A percentile compares a stretch with the other conserved stretches of the same genome.
Evolutionary conservation across 139 green algal species (phyloP).

Genomic region (Coccomyxa sp.): DNA sequence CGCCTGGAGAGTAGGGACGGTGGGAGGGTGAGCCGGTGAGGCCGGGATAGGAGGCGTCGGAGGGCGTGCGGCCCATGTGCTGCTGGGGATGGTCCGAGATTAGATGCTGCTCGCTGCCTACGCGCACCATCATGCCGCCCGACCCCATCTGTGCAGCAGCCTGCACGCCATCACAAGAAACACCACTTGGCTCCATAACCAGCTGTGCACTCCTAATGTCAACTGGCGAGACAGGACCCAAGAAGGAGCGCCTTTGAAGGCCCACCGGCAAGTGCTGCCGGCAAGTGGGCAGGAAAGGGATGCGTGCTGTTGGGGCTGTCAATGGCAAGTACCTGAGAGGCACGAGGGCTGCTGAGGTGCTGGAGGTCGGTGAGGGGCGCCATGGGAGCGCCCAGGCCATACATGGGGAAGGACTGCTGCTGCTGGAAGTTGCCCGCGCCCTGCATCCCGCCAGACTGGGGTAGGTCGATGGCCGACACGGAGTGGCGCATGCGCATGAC

Average conservation of each 20-base stretch:
- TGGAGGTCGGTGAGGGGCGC: conserved; percentile 7
- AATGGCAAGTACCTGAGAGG: background rate
- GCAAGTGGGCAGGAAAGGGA: background rate
- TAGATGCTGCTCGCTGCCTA: conserved; percentile 55
- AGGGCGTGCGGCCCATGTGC: background rate
- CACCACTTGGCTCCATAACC: too few species aligned
- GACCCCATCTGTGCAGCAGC: background rate
- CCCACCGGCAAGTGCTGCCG: too few species aligned
- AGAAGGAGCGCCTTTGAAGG: too few species aligned
- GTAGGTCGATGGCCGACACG: background rate
- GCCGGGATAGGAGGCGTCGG: background rate
- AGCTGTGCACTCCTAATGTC: too few species aligned
- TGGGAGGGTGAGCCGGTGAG: background rate
- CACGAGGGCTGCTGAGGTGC: background rate
- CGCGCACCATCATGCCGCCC: conserved; percentile 41
- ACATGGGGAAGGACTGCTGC: background rate
- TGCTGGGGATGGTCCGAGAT: conserved; percentile 19
- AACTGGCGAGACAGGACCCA: too few species aligned
- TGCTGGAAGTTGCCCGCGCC: background rate
- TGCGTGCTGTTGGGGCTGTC: background rate
- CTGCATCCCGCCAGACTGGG: background rate
- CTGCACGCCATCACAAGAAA: too few species aligned
- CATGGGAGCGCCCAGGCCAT: background rate
- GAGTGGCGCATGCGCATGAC: conserved; percentile 8
- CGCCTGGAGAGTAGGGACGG: background rate